Evolutionary conservation across 2,329 filamentous ascomycete genomes (phyloP).

Genomic region (Stachybotrys elegans): DNA sequence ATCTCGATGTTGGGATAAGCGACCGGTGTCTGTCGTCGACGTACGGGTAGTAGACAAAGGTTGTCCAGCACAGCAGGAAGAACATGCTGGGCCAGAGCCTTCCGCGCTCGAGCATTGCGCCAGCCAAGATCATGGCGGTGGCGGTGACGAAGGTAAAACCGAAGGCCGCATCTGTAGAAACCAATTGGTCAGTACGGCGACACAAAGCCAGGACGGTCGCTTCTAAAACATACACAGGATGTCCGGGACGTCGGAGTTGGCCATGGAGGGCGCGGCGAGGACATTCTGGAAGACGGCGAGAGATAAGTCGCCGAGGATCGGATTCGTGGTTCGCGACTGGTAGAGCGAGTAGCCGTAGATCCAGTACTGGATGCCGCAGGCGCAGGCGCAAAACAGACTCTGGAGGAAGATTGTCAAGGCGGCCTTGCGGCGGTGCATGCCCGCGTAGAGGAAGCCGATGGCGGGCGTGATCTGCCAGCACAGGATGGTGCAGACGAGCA

Average conservation of each 20-base stretch:
- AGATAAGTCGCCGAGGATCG: slow-evolving; percentile 29
- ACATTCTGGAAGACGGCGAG: slow-evolving; percentile 28
- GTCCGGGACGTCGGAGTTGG: slow-evolving; percentile 29
- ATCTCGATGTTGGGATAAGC: no score
- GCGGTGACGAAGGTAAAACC: slow-evolving; percentile 32
- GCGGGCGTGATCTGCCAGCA: slow-evolving; percentile 34
- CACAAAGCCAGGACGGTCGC: no score
- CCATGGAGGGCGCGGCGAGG: slow-evolving; percentile 29
- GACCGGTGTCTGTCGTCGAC: no score
- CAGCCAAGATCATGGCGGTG: slow-evolving; percentile 34
- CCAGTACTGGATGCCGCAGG: slow-evolving; percentile 41
- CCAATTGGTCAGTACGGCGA: no score
- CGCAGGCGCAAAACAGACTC: slow-evolving; percentile 40
- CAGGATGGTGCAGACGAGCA: slow-evolving; percentile 30
- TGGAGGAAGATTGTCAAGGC: slow-evolving; percentile 41
- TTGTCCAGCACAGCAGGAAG: slow-evolving; percentile 60
- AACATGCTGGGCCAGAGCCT: slow-evolving; percentile 46
- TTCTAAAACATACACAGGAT: slow-evolving; percentile 21
- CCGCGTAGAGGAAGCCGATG: slow-evolving; percentile 33
- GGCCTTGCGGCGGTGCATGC: slow-evolving; percentile 31
- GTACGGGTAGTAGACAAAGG: slow-evolving; percentile 52
- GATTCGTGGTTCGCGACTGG: slow-evolving; percentile 27
- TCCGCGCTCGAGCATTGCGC: slow-evolving; percentile 31
- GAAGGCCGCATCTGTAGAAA: slow-evolving; percentile 28
- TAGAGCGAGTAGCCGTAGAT: slow-evolving; percentile 41